Base-by-base conservation (phyloP, 106 monocot species). In the Gastrodia elata region DNA sequence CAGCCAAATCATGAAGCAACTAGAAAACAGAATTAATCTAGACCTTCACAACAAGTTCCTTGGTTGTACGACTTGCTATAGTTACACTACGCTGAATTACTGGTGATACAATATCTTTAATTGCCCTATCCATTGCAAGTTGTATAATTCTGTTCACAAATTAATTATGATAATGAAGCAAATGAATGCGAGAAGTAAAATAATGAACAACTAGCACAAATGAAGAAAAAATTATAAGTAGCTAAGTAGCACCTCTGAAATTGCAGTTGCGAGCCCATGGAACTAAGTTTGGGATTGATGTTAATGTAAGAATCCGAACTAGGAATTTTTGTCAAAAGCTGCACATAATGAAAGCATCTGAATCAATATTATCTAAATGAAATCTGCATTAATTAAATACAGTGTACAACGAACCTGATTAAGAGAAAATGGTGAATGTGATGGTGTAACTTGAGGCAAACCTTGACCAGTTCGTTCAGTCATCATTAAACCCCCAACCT, bases 11-110 rank as follows among this genome's bases (percentile, higher is more conserved):
- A 33, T 14, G 33, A 64, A 35, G 13, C 24, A 35, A 5, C 26
- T 48, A 33, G 5, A 15, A 13, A 22, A 8, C 41, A 64, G 26
- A 49, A 56, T 39, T 3, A 38, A 58, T 77, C 26, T 14, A 43
- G 59, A 98, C 97, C 97, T 98, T 98, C 49, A 91, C 59, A 76
- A 93, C 85, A 75, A 98, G 86, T 80, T 98, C 97, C 77, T 87
- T 98, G 1, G 97, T 93, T 10, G 97, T 98, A 57, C 88, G 82
- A 68, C 79, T 86, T 67, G 97, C 93, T 71, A 98, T 98, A 36
- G 93, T 93, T 59, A 98, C 97, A 93, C 93, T 98, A 18, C 97
- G 88, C 70, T 88, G 88, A 75, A 98, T 93, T 83, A 98, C 91
- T 80, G 93, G 88, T 30, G 84, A 74, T 40, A 93, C 77, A 68